phyloP scores from a whole-genome alignment of 352 stramenopile genomes.

The Pythium apleroticum region DNA sequence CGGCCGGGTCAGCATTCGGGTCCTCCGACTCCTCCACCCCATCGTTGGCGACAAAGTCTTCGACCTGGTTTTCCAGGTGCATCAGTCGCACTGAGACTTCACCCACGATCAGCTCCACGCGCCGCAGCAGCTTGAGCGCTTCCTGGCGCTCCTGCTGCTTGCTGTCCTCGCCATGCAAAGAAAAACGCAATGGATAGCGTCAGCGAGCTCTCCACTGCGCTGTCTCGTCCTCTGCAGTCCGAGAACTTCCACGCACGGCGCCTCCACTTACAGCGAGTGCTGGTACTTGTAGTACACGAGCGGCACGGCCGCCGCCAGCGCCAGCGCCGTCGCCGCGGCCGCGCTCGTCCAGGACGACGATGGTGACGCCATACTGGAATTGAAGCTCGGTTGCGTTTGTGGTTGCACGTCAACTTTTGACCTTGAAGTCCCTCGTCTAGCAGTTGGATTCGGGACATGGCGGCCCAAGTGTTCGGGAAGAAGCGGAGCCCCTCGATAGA shows the following conservation, averaged over 20 bases:
- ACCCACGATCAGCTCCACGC: conserved; percentile 70
- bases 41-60: conserved; percentile 58
- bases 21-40: conserved; percentile 11
- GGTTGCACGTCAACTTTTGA: conserved; percentile 5
- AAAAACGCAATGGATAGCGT: background rate
- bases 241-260: background rate
- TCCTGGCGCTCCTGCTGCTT: conserved; percentile 40
- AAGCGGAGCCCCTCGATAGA: conserved; percentile 20
- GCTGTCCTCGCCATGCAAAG: conserved; percentile 19
- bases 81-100: conserved; percentile 66
- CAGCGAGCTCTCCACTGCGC: background rate
- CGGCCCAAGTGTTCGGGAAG: background rate
- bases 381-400: background rate
- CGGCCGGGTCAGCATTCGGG: conserved; percentile 26
- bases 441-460: background rate
- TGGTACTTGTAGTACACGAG: conserved; percentile 44
- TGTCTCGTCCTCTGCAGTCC: too few relatives aligned
- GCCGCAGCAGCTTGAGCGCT: conserved; percentile 62
- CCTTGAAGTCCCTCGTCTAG: conserved; percentile 26
- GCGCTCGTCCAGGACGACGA: conserved; percentile 23
- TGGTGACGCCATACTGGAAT: conserved; percentile 2
- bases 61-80: conserved; percentile 63
- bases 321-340: conserved; percentile 22
- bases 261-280: conserved; percentile 28
- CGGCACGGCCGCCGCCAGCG: conserved; percentile 27